Evolutionary conservation across 2,329 filamentous ascomycete genomes (phyloP), one percentile per base, ranked within the genome.

Genomic region (Tolypocladium cylindrosporum): DNA sequence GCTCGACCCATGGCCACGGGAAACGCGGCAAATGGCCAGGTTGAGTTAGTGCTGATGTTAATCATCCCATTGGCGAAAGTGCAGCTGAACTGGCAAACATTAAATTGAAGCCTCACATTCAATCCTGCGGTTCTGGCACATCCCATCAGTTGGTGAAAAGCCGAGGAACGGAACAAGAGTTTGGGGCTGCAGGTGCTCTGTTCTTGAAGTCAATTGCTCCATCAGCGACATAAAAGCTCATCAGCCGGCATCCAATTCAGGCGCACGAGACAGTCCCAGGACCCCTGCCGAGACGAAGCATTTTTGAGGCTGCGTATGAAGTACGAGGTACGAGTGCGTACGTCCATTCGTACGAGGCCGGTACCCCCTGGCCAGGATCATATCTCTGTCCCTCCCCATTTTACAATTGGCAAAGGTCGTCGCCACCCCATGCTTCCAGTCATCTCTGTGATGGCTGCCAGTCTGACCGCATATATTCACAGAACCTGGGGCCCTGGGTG

Each of bases 241-340:
- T 51, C 48, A 7, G 16, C 16, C 19, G 31, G 19, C 19, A 11
- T 21, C 27, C 31, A 13, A 21, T 51, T 21, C 10, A n/a, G 10
- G 48, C 27, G 9, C 48, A n/a, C 31, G 27, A 50, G 27, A 19
- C 27, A 55, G 31, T 31, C 31, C 41, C 19, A 14, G 24, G 36
- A 43, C 40, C 50, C 50, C 16, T 54, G 40, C 55, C 40, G 55
- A 39, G 55, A 57, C 55, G 39, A 51, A 48, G 41, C 51, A 54
- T 24, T 4, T 40, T 27, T n/a, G 31, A 48, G 34, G 34, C 51
- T 36, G 7, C 42, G 41, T 13, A 5, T 13, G 42, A 27, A 24
- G 21, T 56, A 27, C 24, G 6, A 34, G 4, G 21, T 31, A 52
- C 13, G 42, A 45, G 19, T 19, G 39, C 31, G 7, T 56, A 31